A percentile compares a stretch with the other conserved stretches of the same genome.
Evolutionary conservation across 164 flowering plant species (phyloP).

Genomic region (Buxus sempervirens): DNA sequence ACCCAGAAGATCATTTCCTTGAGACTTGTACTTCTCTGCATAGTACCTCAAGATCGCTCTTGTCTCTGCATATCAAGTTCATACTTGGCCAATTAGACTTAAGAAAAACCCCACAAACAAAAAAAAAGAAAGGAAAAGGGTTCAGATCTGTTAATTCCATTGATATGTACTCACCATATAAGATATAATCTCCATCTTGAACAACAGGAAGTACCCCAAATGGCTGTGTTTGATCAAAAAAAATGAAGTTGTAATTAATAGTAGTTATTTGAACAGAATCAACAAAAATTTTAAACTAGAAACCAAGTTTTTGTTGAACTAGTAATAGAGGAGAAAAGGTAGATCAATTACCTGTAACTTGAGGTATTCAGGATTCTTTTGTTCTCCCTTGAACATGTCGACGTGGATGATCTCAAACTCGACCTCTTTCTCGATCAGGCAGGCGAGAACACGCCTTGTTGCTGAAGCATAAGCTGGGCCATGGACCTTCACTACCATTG

Average conservation of each 20-base stretch:
- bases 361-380: no score
- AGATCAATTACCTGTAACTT: no score
- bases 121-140: background rate
- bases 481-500: conserved; percentile 54
- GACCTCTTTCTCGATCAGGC: conserved; percentile 51
- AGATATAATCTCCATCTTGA: no score
- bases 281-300: no score
- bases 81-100: no score
- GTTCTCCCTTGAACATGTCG: conserved; percentile 49
- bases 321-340: no score
- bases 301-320: no score
- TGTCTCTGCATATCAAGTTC: no score
- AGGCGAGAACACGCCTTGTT: conserved; percentile 39
- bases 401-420: conserved; percentile 35
- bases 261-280: no score
- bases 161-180: conserved; percentile 25
- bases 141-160: conserved; percentile 16
- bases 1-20: conserved; percentile 34
- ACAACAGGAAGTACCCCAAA: conserved; percentile 36
- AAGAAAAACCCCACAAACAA: no score
- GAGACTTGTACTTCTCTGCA: conserved; percentile 32
- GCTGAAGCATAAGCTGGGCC: conserved; percentile 40
- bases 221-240: conserved; percentile 22
- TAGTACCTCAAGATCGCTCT: no score
- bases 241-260: background rate